Evolutionary conservation across 257 asterid species (phyloP).

Genomic region (Vinca minor): DNA sequence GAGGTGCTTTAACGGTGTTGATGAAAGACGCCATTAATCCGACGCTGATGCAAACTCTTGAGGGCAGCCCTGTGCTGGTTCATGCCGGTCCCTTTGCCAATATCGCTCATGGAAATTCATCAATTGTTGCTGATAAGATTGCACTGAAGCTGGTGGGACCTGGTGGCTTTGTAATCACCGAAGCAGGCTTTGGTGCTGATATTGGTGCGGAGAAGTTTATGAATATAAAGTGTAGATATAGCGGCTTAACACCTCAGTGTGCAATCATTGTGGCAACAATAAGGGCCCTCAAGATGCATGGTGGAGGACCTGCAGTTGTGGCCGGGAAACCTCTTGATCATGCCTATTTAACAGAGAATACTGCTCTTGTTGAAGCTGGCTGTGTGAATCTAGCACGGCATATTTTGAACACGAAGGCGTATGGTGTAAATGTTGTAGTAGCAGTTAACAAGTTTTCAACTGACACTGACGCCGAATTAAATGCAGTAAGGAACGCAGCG

Average conservation of each 20-base stretch:
- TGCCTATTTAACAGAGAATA: conserved; percentile 83
- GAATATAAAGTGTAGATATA: conserved; percentile 93
- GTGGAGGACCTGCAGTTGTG: conserved; percentile 90
- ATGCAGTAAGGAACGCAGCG: conserved; percentile 67
- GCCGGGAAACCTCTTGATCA: conserved; percentile 95
- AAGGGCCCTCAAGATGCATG: conserved; percentile 96
- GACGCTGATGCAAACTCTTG: conserved; percentile 95
- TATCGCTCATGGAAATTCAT: conserved; percentile 95
- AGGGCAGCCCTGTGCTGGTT: conserved; percentile 91
- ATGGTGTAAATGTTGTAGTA: conserved; percentile 93
- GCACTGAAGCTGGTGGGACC: conserved; percentile 90
- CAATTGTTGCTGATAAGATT: conserved; percentile 86
- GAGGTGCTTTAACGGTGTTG: conserved; percentile 88
- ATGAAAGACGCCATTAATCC: conserved; percentile 97
- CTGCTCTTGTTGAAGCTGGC: conserved; percentile 86
- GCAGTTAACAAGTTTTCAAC: conserved; percentile 86
- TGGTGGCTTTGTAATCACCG: conserved; percentile 90
- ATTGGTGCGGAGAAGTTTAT: conserved; percentile 93
- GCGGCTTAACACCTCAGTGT: conserved; percentile 85
- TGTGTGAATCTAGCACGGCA: conserved; percentile 79
- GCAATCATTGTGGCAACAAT: conserved; percentile 89
- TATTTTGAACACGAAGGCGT: conserved; percentile 65
- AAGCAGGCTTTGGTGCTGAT: conserved; percentile 98
- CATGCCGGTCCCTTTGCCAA: conserved; percentile 98
- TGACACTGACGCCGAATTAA: conserved; percentile 79